These are phyloP conservation scores for Immersiporthe knoxdaviesiana DNA, from an alignment of 2,329 filamentous ascomycete genomes.

Conservation along the genomic window DNA sequence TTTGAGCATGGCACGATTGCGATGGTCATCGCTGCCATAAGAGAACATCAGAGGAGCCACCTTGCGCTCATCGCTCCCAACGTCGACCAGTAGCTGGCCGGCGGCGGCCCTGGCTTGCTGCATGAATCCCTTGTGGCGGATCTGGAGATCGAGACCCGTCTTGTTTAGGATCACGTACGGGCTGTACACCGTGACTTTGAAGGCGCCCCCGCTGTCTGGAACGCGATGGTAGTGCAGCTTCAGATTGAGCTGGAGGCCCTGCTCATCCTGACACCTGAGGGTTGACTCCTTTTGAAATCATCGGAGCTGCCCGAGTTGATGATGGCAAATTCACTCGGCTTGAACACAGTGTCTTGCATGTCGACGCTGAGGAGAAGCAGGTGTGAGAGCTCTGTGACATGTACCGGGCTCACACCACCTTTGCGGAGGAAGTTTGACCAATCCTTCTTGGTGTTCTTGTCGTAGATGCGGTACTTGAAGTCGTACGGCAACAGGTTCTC, in stretches of 20 bases:
- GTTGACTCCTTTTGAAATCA: constrained; percentile 85
- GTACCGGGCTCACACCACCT: constrained; percentile 94
- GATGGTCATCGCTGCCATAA: constrained; percentile 83
- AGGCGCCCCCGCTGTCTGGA: constrained; percentile 90
- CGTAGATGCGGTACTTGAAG: constrained; percentile 99
- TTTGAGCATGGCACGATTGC: constrained; percentile 86
- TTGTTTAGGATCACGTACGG: constrained; percentile 96
- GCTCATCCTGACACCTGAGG: constrained; percentile 81
- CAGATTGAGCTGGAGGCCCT: constrained; percentile 77
- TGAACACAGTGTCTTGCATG: constrained; percentile 95
- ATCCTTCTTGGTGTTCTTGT: constrained; percentile 97
- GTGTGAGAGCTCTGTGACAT: constrained; percentile 95
- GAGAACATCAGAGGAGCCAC: constrained; percentile 96
- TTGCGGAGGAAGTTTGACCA: constrained; percentile 99
- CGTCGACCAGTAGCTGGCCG: constrained; percentile 64
- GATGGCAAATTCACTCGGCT: constrained; percentile 93
- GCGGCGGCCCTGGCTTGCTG: constrained; percentile 81
- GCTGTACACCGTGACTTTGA: constrained; percentile 93
- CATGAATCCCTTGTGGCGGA: constrained; percentile 87
- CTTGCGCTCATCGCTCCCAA: constrained; percentile 62
- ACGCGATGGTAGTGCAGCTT: constrained; percentile 90
- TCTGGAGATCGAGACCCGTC: constrained; percentile 84
- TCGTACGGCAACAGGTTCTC: constrained; percentile 96
- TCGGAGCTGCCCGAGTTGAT: constrained; percentile 89
- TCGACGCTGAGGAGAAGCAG: constrained; percentile 90